phyloP scores from a whole-genome alignment of 1,139 yeast genomes.

The Suhomyces bokatorum region DNA sequence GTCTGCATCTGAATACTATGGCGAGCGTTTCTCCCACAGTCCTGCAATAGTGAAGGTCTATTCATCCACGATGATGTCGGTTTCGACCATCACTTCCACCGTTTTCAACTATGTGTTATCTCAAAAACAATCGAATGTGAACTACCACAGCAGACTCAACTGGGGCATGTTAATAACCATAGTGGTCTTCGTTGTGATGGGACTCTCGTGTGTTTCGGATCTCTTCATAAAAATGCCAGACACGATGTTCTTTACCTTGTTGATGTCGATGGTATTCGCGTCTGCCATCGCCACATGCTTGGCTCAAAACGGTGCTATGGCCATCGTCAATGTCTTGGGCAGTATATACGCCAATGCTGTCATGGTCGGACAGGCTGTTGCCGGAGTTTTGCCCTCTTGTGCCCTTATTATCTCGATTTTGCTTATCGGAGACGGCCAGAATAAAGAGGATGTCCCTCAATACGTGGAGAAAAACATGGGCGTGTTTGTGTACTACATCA shows the following conservation, averaged over 20 bases:
- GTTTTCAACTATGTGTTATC: conserved; percentile 64
- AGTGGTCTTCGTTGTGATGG: conserved; percentile 51
- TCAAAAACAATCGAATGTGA: conserved; percentile 61
- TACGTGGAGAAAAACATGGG: conserved; percentile 45
- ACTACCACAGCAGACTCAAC: conserved; percentile 60
- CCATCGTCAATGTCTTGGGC: conserved; percentile 78
- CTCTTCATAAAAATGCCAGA: conserved; percentile 41
- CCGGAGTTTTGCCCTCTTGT: conserved; percentile 86
- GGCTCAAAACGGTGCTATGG: conserved; percentile 90
- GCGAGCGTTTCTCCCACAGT: conserved; percentile 56
- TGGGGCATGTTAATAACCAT: conserved; percentile 61
- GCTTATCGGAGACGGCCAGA: conserved; percentile 36
- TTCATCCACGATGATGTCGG: conserved; percentile 87
- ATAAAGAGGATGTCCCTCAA: conserved; percentile 8
- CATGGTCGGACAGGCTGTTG: conserved; percentile 92
- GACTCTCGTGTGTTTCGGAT: conserved; percentile 50
- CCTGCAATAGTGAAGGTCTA: conserved; percentile 60
- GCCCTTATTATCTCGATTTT: conserved; percentile 66
- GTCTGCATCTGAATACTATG: conserved; percentile 82
- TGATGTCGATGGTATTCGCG: conserved; percentile 58
- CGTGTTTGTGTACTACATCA: conserved; percentile 65
- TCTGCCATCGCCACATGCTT: conserved; percentile 68
- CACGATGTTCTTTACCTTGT: conserved; percentile 41
- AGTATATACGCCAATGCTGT: conserved; percentile 80
- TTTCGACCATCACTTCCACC: conserved; percentile 73